Evolutionary conservation across 257 asterid genomes (phyloP), one percentile per base, ranked within the genome.

Genomic region (Coffea canephora): DNA sequence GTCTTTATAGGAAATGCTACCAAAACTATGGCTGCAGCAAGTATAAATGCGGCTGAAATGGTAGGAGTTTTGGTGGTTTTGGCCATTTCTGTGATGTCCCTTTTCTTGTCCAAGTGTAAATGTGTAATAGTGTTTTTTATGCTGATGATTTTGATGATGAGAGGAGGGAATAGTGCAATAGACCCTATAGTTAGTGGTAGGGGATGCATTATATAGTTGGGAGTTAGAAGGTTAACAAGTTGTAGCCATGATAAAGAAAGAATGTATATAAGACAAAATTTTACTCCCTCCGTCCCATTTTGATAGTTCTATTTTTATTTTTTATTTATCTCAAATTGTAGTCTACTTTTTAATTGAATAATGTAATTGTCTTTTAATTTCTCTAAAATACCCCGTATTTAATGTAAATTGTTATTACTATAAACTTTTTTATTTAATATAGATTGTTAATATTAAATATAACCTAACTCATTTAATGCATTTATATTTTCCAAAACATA

Each of bases 61-160:
- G 64, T 15, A 31, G 73, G 8, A 34, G 49, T 49, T 39, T 49
- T 55, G 48, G 73, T 16, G 49, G 49, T 49, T 39, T 49, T 55
- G 0, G 69, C 79, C 83, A 80, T 80, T 66, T 39, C 54, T 46
- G 39, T 45, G 61, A 41, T 69, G 66, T 5, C 49, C 46, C 68
- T 45, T 27, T 77, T 23, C 19, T 18, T 76, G 8, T 27, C 50
- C 6, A 21, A 62, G 36, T 21, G 25, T 27, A 13, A 25, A 21
- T 23, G 36, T 21, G 25, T 27, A 13, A 25, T 11, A 70, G 1
- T 71, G 31, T n/a, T 46, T 45, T 39, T 75, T n/a, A 1, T 5
- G 3, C 21, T 11, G 9, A 9, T 12, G 36, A 8, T 16, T 52
- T 23, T 52, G 61, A 6, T 9, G 72, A 8, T 45, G 59, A 36